A percentile compares a stretch with the other conserved stretches of the same genome.
Conservation (phyloP, 495 filamentous ascomycete genomes). For the Lentithecium fluviatile region DNA sequence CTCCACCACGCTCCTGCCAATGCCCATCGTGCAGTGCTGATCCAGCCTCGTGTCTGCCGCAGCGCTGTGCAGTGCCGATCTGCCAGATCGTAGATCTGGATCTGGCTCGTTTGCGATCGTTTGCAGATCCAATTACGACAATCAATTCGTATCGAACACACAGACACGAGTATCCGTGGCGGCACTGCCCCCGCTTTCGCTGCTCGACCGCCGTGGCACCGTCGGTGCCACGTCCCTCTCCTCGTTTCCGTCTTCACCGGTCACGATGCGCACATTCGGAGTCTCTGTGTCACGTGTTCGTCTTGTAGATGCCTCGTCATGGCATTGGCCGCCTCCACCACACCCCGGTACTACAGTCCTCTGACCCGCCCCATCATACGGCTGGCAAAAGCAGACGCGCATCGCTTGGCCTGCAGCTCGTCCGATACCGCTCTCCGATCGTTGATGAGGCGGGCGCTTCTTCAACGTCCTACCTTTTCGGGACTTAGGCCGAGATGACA, state of each 20-base stretch:
- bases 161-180: too few species aligned
- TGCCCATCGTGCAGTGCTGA: too few species aligned
- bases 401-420: conserved; percentile 1
- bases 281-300: neutral
- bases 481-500: neutral
- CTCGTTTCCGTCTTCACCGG: neutral
- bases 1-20: too few species aligned
- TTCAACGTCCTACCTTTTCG: neutral
- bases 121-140: too few species aligned
- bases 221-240: too few species aligned
- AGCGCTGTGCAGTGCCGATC: too few species aligned
- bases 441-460: neutral
- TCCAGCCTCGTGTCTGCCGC: too few species aligned
- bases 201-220: too few species aligned
- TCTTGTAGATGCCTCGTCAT: neutral
- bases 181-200: neutral
- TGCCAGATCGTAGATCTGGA: too few species aligned
- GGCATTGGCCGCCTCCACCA: neutral
- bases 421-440: neutral
- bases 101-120: too few species aligned
- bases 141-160: too few species aligned
- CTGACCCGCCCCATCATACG: neutral
- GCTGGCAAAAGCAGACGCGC: conserved; percentile 19
- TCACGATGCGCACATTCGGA: neutral
- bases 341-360: neutral